A percentile compares a stretch with the other conserved stretches of the same genome.
phyloP scores from a whole-genome alignment of 345 rosid species.

The Salix caprea region DNA sequence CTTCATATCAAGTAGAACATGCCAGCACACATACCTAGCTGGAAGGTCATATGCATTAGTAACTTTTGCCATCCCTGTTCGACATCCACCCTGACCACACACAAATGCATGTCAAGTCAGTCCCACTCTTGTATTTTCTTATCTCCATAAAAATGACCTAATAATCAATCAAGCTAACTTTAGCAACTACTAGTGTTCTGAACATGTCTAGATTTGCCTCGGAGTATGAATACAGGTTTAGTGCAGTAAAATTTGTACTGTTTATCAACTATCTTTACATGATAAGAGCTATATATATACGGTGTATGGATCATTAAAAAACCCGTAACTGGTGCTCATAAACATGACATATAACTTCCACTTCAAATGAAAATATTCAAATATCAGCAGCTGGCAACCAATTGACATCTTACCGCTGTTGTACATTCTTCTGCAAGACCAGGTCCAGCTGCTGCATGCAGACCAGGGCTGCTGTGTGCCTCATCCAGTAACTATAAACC shows the following conservation, averaged over 20 bases:
- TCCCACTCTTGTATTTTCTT: conserved; percentile 1
- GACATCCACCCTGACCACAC: conserved; percentile 81
- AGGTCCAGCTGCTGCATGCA: conserved; percentile 95
- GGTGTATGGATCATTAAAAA: background rate
- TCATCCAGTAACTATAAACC: conserved; percentile 77
- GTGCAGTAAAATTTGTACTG: background rate
- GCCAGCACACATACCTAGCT: conserved; percentile 56
- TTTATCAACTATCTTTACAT: background rate
- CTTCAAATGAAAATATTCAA: conserved; percentile 2
- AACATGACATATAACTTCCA: background rate
- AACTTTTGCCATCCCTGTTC: conserved; percentile 96
- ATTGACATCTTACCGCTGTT: conserved; percentile 48
- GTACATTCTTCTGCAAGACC: conserved; percentile 94
- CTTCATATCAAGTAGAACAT: background rate
- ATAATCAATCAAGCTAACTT: background rate
- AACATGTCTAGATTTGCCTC: background rate
- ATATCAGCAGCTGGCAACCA: conserved; percentile 1
- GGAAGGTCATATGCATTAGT: conserved; percentile 97
- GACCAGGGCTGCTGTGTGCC: conserved; percentile 88
- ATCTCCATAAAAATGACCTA: background rate
- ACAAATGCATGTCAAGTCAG: conserved; percentile 17
- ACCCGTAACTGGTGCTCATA: background rate
- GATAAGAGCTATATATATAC: too few species aligned
- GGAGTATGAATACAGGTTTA: background rate
- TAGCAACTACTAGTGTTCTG: background rate